phyloP scores from a whole-genome alignment of 108 stramenopile species.

The Conticribra weissflogii region DNA sequence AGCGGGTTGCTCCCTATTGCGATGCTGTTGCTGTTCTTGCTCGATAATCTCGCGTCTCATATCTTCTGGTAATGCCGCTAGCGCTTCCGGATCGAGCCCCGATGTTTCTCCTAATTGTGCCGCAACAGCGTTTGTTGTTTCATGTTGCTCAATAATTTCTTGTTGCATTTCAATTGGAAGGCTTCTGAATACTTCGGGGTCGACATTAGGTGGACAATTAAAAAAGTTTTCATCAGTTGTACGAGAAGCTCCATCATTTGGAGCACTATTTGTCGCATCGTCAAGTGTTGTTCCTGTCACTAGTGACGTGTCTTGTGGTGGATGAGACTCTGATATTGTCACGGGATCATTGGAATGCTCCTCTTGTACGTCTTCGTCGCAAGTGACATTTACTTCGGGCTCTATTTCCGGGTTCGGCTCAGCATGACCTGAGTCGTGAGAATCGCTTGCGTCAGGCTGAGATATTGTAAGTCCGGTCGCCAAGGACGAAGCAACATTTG shows the following conservation, averaged over 20 bases:
- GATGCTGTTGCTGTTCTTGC: slow-evolving; percentile 88
- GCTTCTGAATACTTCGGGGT: slow-evolving; percentile 87
- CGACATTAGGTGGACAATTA: slow-evolving; percentile 89
- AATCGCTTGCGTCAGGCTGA: slow-evolving; percentile 18
- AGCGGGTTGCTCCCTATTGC: slow-evolving; percentile 59
- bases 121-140: slow-evolving; percentile 56
- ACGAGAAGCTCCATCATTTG: slow-evolving; percentile 1
- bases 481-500: slow-evolving; percentile 16
- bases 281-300: neutral
- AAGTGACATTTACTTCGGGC: neutral
- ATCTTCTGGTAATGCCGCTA: slow-evolving; percentile 94
- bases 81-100: slow-evolving; percentile 92
- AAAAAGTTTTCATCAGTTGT: slow-evolving; percentile 42
- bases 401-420: slow-evolving; percentile 1
- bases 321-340: too few relatives aligned
- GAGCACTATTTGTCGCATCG: slow-evolving; percentile 8
- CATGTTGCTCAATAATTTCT: slow-evolving; percentile 85
- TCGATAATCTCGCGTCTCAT: slow-evolving; percentile 93
- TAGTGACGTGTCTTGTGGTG: too few relatives aligned
- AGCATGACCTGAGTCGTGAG: too few relatives aligned
- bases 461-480: slow-evolving; percentile 63
- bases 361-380: too few relatives aligned
- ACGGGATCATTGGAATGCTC: too few relatives aligned
- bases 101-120: slow-evolving; percentile 77
- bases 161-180: slow-evolving; percentile 93